Conservation (phyloP, 192 early-diverging fungal genomes). For the Dissophora ornata region DNA sequence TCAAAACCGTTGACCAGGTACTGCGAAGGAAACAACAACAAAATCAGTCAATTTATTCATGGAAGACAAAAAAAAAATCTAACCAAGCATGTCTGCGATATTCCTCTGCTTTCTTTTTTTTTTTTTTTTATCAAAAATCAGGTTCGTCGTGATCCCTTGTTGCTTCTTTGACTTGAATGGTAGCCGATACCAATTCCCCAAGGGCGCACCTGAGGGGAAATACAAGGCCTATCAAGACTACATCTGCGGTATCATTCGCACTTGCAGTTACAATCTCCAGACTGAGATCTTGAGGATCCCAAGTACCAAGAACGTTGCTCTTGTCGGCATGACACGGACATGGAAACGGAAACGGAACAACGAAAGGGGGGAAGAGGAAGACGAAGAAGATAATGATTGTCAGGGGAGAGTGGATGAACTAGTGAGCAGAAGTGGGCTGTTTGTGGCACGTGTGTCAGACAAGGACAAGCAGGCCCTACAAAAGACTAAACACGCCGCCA, state of each 20-base stretch:
- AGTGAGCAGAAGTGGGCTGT: constrained; percentile 32
- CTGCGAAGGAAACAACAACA: neutral
- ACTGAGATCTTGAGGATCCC: constrained; percentile 80
- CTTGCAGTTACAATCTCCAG: constrained; percentile 70
- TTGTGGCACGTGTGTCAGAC: constrained; percentile 65
- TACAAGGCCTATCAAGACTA: constrained; percentile 78
- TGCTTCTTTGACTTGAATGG: constrained; percentile 84
- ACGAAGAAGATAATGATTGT: neutral
- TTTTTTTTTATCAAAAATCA: too few relatives aligned
- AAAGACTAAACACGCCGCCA: constrained; percentile 44
- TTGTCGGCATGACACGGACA: constrained; percentile 67
- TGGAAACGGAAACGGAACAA: neutral
- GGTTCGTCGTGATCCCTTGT: constrained; percentile 85
- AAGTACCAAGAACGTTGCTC: constrained; percentile 82
- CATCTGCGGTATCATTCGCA: constrained; percentile 60
- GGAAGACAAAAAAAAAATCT: too few relatives aligned
- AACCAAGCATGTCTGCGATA: neutral
- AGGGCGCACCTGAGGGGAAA: constrained; percentile 65
- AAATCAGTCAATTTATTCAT: neutral
- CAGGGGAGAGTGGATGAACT: constrained; percentile 12
- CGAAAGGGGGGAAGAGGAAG: neutral
- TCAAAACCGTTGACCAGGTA: constrained; percentile 59
- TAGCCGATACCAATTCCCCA: constrained; percentile 60
- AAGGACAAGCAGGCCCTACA: constrained; percentile 60
- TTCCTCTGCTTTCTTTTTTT: neutral